Conservation (phyloP, 2,329 filamentous ascomycete genomes). For the Clarireedia paspali region DNA sequence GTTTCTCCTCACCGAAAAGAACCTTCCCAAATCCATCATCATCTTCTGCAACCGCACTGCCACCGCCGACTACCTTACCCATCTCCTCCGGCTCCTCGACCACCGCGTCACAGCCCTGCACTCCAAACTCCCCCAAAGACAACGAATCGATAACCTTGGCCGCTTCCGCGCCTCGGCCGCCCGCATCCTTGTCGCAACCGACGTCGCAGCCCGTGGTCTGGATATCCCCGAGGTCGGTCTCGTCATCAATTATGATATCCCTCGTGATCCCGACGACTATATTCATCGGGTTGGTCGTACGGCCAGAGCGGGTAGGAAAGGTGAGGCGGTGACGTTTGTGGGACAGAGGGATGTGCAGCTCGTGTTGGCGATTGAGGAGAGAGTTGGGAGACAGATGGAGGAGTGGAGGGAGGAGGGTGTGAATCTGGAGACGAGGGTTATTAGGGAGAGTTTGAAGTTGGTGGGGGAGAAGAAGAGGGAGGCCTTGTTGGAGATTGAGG, state of each 20-base stretch:
- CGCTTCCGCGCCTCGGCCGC: constrained; percentile 87
- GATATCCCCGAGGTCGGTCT: constrained; percentile 89
- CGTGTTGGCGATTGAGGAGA: constrained; percentile 79
- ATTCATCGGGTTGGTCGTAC: constrained; percentile 95
- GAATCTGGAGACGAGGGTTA: constrained; percentile 83
- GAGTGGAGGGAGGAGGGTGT: constrained; percentile 86
- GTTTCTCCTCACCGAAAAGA: constrained; percentile 71
- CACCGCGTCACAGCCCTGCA: constrained; percentile 91
- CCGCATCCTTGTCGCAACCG: constrained; percentile 85
- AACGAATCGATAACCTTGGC: constrained; percentile 79
- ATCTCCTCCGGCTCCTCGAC: constrained; percentile 74
- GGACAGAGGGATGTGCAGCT: constrained; percentile 90
- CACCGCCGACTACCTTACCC: constrained; percentile 83
- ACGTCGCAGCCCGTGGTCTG: constrained; percentile 87
- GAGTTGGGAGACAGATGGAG: constrained; percentile 73
- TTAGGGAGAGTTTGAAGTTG: constrained; percentile 76
- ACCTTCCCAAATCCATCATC: constrained; percentile 70
- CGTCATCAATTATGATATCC: constrained; percentile 93
- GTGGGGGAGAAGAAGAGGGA: constrained; percentile 93
- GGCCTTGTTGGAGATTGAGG: constrained; percentile 83
- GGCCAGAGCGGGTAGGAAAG: constrained; percentile 78
- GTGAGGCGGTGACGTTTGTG: constrained; percentile 79
- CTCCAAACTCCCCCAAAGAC: constrained; percentile 75
- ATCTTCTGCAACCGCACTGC: constrained; percentile 91
- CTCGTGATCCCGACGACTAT: constrained; percentile 94